These are phyloP conservation scores for Lentinula guzmanii DNA, from an alignment of 768 basidiomycete species.

Conservation along the genomic window DNA sequence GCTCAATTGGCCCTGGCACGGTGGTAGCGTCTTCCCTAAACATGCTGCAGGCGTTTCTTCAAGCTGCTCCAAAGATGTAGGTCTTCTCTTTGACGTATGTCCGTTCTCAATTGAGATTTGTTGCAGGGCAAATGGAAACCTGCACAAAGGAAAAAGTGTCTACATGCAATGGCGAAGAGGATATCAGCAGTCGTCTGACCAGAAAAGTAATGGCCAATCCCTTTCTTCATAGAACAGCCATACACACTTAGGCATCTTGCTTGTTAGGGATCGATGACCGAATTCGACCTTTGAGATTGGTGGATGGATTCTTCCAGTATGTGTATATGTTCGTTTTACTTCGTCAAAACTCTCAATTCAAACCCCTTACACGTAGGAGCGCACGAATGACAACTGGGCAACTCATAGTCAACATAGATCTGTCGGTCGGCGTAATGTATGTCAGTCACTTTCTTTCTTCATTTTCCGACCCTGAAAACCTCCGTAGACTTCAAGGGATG, in stretches of 20 bases:
- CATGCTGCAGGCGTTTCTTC: slow-evolving; percentile 28
- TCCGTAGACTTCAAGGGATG: slow-evolving; percentile 17
- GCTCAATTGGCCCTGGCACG: slow-evolving; percentile 11
- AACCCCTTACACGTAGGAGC: slow-evolving; percentile 14
- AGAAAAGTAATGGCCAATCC: neutral
- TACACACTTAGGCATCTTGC: neutral
- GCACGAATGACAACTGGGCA: slow-evolving; percentile 31
- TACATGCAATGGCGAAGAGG: slow-evolving; percentile 9
- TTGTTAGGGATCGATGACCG: neutral
- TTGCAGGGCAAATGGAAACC: slow-evolving; percentile 5
- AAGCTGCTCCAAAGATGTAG: slow-evolving; percentile 23
- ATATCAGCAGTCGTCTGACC: neutral
- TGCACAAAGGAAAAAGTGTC: slow-evolving; percentile 20
- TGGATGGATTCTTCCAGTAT: slow-evolving; percentile 40
- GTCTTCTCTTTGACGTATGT: neutral
- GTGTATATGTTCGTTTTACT: neutral
- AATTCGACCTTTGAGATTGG: slow-evolving; percentile 28
- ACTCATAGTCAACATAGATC: slow-evolving; percentile 37
- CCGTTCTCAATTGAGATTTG: neutral
- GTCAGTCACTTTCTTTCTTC: neutral
- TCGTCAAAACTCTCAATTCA: slow-evolving; percentile 12
- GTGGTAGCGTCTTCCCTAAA: slow-evolving; percentile 19
- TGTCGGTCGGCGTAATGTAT: slow-evolving; percentile 35
- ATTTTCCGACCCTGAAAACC: neutral
- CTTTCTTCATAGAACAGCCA: neutral